Percentiles rank a stretch among this genome's conserved stretches.
Conservation (phyloP, 208 protist genomes). For the Borovskyia barvae region DNA sequence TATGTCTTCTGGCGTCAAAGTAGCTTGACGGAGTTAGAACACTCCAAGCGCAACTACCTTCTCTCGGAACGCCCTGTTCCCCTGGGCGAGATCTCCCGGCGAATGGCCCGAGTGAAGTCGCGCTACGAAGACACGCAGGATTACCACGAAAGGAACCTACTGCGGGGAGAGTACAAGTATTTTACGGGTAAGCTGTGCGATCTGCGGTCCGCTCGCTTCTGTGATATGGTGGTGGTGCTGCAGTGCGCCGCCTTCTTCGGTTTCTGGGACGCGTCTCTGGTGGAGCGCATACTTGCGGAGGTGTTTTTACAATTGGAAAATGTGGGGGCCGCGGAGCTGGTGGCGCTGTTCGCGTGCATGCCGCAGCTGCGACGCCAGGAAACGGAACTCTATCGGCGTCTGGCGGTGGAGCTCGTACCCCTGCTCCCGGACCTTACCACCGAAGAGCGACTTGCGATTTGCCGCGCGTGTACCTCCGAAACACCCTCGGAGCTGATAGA, state of each 20-base stretch:
- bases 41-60: constrained; percentile 79
- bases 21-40: constrained; percentile 71
- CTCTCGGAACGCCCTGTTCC: constrained; percentile 68
- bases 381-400: constrained; percentile 39
- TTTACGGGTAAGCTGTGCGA: constrained; percentile 91
- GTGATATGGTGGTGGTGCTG: constrained; percentile 80
- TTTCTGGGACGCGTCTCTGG: constrained; percentile 86
- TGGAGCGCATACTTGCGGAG: constrained; percentile 67
- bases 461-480: constrained; percentile 39
- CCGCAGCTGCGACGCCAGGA: constrained; percentile 63
- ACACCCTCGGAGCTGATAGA: constrained; percentile 49
- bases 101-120: constrained; percentile 79
- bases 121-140: constrained; percentile 76
- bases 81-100: constrained; percentile 76
- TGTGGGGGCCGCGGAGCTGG: constrained; percentile 54
- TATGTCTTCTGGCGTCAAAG: constrained; percentile 91
- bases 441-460: constrained; percentile 73
- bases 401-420: constrained; percentile 44
- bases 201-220: constrained; percentile 47
- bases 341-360: constrained; percentile 65
- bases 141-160: constrained; percentile 78
- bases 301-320: constrained; percentile 52
- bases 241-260: constrained; percentile 84
- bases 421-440: constrained; percentile 63
- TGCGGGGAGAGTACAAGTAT: constrained; percentile 94